A percentile compares a stretch with the other conserved stretches of the same genome.
Conservation (phyloP, 2,329 filamentous ascomycete species). For the Albophoma yamanashiensis region DNA sequence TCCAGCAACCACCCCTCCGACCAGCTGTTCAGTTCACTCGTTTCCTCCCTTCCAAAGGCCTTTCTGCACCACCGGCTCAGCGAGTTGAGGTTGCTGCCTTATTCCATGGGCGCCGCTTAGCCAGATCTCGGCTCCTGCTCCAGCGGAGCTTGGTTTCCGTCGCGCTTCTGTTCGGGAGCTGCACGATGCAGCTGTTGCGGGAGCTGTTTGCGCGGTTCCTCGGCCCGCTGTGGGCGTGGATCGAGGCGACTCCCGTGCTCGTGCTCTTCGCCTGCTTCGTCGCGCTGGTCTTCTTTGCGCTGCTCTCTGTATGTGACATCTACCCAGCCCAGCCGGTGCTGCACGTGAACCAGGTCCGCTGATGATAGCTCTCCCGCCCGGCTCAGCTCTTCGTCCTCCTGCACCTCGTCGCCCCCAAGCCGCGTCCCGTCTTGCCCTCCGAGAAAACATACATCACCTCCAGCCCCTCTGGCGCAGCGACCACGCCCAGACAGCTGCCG, state of each 20-base stretch:
- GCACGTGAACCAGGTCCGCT: background rate
- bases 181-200: slow-evolving; percentile 9
- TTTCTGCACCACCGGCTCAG: background rate
- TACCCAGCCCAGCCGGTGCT: no score
- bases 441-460: slow-evolving; percentile 83
- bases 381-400: slow-evolving; percentile 51
- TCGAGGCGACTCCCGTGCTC: slow-evolving; percentile 26
- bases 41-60: background rate
- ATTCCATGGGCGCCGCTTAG: background rate
- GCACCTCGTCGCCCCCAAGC: slow-evolving; percentile 67
- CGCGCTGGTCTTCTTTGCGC: slow-evolving; percentile 19
- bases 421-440: slow-evolving; percentile 59
- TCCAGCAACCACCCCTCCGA: background rate
- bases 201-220: slow-evolving; percentile 23
- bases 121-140: background rate
- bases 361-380: background rate
- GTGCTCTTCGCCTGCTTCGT: slow-evolving; percentile 25
- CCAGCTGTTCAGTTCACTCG: background rate
- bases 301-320: slow-evolving; percentile 25
- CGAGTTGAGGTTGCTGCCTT: no score
- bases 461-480: slow-evolving; percentile 38
- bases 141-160: background rate
- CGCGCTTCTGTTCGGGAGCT: background rate
- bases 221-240: slow-evolving; percentile 22
- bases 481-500: slow-evolving; percentile 45